Evolutionary conservation across 202 grass and related monocot genomes (phyloP), one percentile per base, ranked within the genome.

Genomic region (Elaeis oleifera): DNA sequence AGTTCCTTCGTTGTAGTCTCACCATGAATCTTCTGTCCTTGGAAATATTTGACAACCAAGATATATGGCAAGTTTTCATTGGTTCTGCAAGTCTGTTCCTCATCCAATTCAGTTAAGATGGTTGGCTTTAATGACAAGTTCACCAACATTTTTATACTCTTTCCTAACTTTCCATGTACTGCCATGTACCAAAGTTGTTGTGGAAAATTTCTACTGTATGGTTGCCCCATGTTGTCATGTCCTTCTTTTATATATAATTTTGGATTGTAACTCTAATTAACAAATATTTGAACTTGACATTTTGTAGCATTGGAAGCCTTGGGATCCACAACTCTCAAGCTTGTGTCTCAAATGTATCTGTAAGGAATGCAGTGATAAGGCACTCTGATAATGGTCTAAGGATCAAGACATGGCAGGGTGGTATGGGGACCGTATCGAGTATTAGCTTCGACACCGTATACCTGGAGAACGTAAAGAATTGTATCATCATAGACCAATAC

Each of bases 351-450:
- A 91, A 91, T 63, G 78, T 96, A 55, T 80, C 87, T 17, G 91
- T 96, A 58, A 77, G 70, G 53, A 74, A 91, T 67, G 83, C 71
- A 49, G 84, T 88, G 70, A 90, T 96, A 50, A 72, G 87, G 13
- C 31, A 96, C 76, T 96, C 91, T 1, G 91, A 91, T 63, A 96
- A 91, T 31, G 91, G 91, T 13, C 15, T 96, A 1, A 71, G 91
- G 54, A 89, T 96, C 76, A 96, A 96, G 81, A 96, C 91, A 48
- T 96, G 91, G 91, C 91, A 96, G 71, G 87, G 87, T 22, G 91
- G 91, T 0, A 79, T 54, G 74, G 91, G 91, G 6, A 58, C 76
- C 0, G 91, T 96, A 7, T 72, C 81, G 0, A 79, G 76, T 1
- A 80, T 96, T 59, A 50, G 51, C 56, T 96, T 96, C 64, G 74